These are phyloP conservation scores for Eimeria falciformis DNA, from an alignment of 169 alveolate species.

Conservation along the genomic window DNA sequence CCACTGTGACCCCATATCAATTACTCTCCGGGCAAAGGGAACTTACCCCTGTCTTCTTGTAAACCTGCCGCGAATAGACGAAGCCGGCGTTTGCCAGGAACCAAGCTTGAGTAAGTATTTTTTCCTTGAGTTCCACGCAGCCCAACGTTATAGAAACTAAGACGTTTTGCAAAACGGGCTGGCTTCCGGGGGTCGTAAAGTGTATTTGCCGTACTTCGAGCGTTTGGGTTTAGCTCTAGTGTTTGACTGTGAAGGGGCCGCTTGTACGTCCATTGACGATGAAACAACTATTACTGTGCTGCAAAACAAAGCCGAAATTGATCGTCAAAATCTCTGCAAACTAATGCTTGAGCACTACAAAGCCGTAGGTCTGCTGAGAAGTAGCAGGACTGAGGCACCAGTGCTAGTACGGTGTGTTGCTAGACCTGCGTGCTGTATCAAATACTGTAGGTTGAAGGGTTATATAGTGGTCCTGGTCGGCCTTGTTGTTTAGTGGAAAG, in stretches of 20 bases:
- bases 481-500: too few relatives aligned
- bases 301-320: slow-evolving; percentile 39
- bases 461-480: too few relatives aligned
- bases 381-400: too few relatives aligned
- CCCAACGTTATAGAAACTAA: too few relatives aligned
- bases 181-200: too few relatives aligned
- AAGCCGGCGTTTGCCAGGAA: slow-evolving; percentile 10
- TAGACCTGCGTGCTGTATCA: too few relatives aligned
- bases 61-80: slow-evolving; percentile 89
- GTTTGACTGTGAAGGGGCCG: slow-evolving; percentile 48
- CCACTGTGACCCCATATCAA: slow-evolving; percentile 93
- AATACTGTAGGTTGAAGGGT: too few relatives aligned
- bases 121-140: too few relatives aligned
- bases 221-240: too few relatives aligned
- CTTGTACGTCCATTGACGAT: slow-evolving; percentile 83
- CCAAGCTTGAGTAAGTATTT: slow-evolving; percentile 1
- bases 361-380: slow-evolving; percentile 12
- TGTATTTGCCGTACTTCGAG: too few relatives aligned
- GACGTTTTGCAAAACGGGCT: too few relatives aligned
- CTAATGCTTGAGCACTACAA: slow-evolving; percentile 58
- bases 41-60: slow-evolving; percentile 90
- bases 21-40: slow-evolving; percentile 92
- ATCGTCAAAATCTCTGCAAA: slow-evolving; percentile 53
- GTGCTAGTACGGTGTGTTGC: too few relatives aligned
- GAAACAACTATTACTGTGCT: slow-evolving; percentile 75